phyloP scores from a whole-genome alignment of 225 moss, liverwort and hornwort genomes.

The Bryoerythrophyllum caledonicum region DNA sequence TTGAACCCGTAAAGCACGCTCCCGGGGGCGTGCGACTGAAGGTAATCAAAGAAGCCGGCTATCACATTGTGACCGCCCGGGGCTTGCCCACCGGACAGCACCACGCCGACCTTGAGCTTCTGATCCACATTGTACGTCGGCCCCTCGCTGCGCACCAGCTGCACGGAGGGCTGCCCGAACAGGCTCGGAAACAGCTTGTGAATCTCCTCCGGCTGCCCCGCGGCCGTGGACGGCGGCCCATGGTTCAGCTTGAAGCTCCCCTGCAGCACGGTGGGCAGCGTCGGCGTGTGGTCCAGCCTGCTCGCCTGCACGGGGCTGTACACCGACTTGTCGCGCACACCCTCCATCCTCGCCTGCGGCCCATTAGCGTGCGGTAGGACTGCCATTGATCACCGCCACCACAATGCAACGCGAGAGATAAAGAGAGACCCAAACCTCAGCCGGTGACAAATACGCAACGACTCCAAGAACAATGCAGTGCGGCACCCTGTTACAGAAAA shows the following conservation, averaged over 20 bases:
- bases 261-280: not conserved
- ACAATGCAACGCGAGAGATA: not conserved
- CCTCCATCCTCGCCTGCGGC: not conserved
- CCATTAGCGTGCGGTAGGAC: not conserved
- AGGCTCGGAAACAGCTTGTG: conserved; percentile 8
- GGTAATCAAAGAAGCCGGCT: conserved; percentile 10
- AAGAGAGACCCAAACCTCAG: not conserved
- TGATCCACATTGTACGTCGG: conserved; percentile 1
- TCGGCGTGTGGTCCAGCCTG: conserved; percentile 12
- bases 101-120: conserved; percentile 10
- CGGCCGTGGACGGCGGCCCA: conserved; percentile 7
- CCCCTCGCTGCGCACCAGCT: not conserved
- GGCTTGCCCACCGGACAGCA: conserved; percentile 4
- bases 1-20: conserved; percentile 1
- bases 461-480: not conserved
- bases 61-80: conserved; percentile 15
- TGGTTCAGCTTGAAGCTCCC: not conserved
- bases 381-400: not conserved
- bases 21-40: conserved; percentile 2
- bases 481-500: not conserved
- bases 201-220: conserved; percentile 9
- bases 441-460: not conserved
- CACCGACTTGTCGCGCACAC: not conserved
- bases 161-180: conserved; percentile 8
- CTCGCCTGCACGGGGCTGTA: not conserved